Conservation (phyloP, 148 eudicot genomes). For the Dianthus caryophyllus region DNA sequence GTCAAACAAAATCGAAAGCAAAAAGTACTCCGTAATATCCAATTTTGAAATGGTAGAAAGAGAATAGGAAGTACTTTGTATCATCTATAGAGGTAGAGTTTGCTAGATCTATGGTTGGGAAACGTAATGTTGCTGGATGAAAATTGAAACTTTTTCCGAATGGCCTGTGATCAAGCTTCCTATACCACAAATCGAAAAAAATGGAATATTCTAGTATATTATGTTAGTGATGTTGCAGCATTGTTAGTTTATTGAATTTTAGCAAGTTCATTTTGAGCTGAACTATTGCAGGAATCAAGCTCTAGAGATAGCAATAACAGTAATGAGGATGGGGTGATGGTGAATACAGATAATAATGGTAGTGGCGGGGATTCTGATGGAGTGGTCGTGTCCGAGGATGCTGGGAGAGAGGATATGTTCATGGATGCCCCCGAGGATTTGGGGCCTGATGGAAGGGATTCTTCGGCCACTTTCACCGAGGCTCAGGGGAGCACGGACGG, state of each 20-base stretch:
- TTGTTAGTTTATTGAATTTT: background rate
- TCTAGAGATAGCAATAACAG: conserved; percentile 35
- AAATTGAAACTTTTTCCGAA: background rate
- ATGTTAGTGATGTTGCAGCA: background rate
- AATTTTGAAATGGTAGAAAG: background rate
- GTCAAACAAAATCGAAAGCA: background rate
- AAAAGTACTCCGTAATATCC: no score
- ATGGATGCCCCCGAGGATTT: conserved; percentile 91
- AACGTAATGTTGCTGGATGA: background rate
- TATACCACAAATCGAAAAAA: background rate
- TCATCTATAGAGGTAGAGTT: no score
- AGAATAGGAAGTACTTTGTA: no score
- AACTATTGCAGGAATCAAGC: conserved; percentile 36
- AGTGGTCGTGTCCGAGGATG: conserved; percentile 65
- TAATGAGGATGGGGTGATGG: conserved; percentile 47
- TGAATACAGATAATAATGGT: conserved; percentile 39
- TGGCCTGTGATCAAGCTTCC: background rate
- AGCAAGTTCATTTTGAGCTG: no score
- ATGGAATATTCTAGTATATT: background rate
- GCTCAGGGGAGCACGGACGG: conserved; percentile 43
- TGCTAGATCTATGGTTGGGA: background rate
- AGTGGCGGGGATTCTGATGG: conserved; percentile 55
- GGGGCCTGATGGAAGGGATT: conserved; percentile 50
- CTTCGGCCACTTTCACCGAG: conserved; percentile 38
- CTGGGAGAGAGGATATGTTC: conserved; percentile 82